phyloP scores from a whole-genome alignment of 208 protist genomes.

The Wallacemonas sp. region DNA sequence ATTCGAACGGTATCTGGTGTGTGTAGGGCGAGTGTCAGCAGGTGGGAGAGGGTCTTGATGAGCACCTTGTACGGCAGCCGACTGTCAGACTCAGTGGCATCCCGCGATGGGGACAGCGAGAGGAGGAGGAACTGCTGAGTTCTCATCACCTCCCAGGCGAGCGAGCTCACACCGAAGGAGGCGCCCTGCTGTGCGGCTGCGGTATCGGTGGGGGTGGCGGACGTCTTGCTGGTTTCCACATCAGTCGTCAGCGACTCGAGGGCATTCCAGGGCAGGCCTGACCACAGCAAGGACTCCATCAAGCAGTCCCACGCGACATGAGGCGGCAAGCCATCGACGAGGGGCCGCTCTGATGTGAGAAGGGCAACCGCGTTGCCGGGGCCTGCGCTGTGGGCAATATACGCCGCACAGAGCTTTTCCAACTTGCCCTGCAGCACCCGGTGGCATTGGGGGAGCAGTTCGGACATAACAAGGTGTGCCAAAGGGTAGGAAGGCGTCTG shows the following conservation, averaged over 20 bases:
- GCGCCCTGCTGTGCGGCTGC: no score
- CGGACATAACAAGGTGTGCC: slow-evolving; percentile 22
- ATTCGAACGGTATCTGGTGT: slow-evolving; percentile 28
- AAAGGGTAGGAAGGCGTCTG: slow-evolving; percentile 19
- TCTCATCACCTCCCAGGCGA: slow-evolving; percentile 59
- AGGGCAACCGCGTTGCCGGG: slow-evolving; percentile 33
- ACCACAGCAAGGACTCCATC: slow-evolving; percentile 58
- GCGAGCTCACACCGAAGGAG: slow-evolving; percentile 61
- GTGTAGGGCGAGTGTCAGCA: slow-evolving; percentile 26
- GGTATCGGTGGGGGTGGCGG: no score
- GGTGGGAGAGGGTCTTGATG: slow-evolving; percentile 29
- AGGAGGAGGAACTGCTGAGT: slow-evolving; percentile 34
- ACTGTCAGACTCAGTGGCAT: neutral
- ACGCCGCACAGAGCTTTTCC: slow-evolving; percentile 26
- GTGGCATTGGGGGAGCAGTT: slow-evolving; percentile 34
- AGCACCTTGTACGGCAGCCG: slow-evolving; percentile 10
- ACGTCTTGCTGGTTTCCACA: no score
- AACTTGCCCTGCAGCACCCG: slow-evolving; percentile 24
- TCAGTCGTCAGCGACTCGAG: neutral
- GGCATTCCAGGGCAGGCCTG: slow-evolving; percentile 25
- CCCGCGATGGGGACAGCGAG: neutral
- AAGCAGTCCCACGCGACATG: slow-evolving; percentile 38
- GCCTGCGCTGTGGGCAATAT: slow-evolving; percentile 40
- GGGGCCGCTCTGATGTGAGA: slow-evolving; percentile 15
- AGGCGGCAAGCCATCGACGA: slow-evolving; percentile 36